Percentiles rank a stretch among this genome's conserved stretches.
Evolutionary conservation across 1,284 basidiomycete genomes (phyloP).

Genomic region (Fomitiporia mediterranea): DNA sequence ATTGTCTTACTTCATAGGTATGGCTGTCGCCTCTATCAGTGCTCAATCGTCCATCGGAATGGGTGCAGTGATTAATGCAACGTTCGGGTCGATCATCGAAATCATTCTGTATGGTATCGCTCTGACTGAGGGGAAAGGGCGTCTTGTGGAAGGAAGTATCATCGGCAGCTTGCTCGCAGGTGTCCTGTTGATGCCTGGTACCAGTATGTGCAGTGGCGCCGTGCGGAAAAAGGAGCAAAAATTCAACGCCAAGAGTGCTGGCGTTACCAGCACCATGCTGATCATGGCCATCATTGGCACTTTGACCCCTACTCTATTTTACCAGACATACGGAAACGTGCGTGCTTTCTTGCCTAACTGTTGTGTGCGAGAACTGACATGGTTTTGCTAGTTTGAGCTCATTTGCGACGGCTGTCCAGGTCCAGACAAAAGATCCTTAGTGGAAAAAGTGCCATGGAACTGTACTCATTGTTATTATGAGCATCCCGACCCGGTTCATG

Average conservation of each 20-base stretch:
- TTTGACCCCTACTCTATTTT: conserved; percentile 93
- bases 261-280: conserved; percentile 98
- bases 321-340: conserved; percentile 97
- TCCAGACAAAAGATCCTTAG: conserved; percentile 30
- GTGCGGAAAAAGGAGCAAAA: conserved; percentile 90
- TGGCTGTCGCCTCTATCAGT: conserved; percentile 98
- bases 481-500: conserved; percentile 87
- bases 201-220: conserved; percentile 96
- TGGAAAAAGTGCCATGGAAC: conserved; percentile 58
- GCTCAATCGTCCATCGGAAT: conserved; percentile 98
- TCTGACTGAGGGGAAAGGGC: conserved; percentile 84
- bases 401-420: conserved; percentile 88
- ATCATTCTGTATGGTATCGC: conserved; percentile 93
- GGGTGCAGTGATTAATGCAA: conserved; percentile 99
- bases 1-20: conserved; percentile 98
- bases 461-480: conserved; percentile 95
- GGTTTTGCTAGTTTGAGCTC: conserved; percentile 72
- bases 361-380: conserved; percentile 17
- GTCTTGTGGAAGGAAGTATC: conserved; percentile 95
- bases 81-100: conserved; percentile 98
- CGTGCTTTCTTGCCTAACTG: conserved; percentile 33
- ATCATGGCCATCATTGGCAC: conserved; percentile 99
- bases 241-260: conserved; percentile 97
- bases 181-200: conserved; percentile 94
- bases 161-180: conserved; percentile 93